Evolutionary conservation across 1,284 basidiomycete species (phyloP).

Genomic region (Pseudozyma pruni): DNA sequence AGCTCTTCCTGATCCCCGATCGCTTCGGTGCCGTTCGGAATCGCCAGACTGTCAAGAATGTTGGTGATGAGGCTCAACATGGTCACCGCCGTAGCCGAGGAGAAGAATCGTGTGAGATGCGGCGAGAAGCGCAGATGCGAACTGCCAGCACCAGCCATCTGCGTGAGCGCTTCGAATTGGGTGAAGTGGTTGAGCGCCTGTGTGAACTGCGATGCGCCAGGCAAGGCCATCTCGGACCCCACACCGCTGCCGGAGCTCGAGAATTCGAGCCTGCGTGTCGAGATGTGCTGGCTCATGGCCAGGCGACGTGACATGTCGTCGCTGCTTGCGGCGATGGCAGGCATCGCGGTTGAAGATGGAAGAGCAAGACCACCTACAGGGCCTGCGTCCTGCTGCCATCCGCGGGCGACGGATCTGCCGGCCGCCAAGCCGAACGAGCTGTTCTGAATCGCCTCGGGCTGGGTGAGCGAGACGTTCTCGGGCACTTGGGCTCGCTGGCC

Average conservation of each 20-base stretch:
- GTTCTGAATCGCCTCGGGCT: slow-evolving; percentile 61
- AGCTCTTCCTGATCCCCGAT: slow-evolving; percentile 59
- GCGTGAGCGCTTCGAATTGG: slow-evolving; percentile 50
- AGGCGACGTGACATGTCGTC: slow-evolving; percentile 46
- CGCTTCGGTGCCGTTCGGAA: slow-evolving; percentile 49
- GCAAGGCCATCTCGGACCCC: slow-evolving; percentile 25
- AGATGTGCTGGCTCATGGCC: slow-evolving; percentile 57
- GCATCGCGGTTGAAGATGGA: slow-evolving; percentile 55
- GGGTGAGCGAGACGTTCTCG: slow-evolving; percentile 63
- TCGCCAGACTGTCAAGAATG: slow-evolving; percentile 45
- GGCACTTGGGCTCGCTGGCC: slow-evolving; percentile 63
- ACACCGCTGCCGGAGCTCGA: slow-evolving; percentile 26
- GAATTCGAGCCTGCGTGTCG: slow-evolving; percentile 38
- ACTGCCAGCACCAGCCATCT: slow-evolving; percentile 26
- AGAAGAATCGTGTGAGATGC: slow-evolving; percentile 66
- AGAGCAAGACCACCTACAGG: slow-evolving; percentile 27
- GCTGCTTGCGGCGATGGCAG: slow-evolving; percentile 31
- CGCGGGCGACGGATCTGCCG: slow-evolving; percentile 21
- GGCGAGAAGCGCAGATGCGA: slow-evolving; percentile 58
- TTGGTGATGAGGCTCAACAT: slow-evolving; percentile 41
- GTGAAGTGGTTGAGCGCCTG: slow-evolving; percentile 61
- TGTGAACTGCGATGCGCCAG: slow-evolving; percentile 58
- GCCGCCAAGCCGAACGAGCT: slow-evolving; percentile 38
- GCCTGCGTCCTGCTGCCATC: slow-evolving; percentile 22
- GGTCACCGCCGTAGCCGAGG: slow-evolving; percentile 32